These are phyloP conservation scores for Linum lewisii DNA, from an alignment of 345 rosid genomes.

Conservation along the genomic window DNA sequence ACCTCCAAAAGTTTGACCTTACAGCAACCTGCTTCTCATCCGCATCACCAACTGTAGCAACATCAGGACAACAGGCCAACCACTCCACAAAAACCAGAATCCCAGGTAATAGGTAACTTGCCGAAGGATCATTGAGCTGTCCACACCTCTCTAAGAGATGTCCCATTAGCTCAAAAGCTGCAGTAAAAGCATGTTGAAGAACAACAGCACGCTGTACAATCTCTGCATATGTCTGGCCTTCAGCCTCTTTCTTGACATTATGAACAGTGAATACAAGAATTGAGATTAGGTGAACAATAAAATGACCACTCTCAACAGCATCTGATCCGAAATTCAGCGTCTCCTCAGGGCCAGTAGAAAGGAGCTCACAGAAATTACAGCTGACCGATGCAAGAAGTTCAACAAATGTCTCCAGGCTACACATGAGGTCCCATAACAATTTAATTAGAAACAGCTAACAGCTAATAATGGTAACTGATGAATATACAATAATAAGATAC, in stretches of 20 bases:
- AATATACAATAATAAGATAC: constrained; percentile 23
- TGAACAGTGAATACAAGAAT: constrained; percentile 68
- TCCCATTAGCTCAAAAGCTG: constrained; percentile 73
- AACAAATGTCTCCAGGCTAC: constrained; percentile 82
- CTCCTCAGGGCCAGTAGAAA: constrained; percentile 55
- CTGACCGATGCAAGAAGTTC: constrained; percentile 62
- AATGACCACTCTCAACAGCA: constrained; percentile 50
- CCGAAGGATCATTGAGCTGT: constrained; percentile 57
- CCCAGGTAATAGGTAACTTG: constrained; percentile 74
- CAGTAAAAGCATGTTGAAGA: constrained; percentile 68
- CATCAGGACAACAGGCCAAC: constrained; percentile 83
- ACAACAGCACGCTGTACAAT: constrained; percentile 83
- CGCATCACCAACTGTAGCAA: constrained; percentile 48
- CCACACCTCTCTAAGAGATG: constrained; percentile 49
- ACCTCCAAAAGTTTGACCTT: constrained; percentile 63
- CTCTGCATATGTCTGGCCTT: constrained; percentile 82
- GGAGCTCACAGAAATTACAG: constrained; percentile 51
- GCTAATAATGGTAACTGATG: constrained; percentile 1
- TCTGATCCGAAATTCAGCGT: constrained; percentile 60
- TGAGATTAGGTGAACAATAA: constrained; percentile 62
- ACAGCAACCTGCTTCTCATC: constrained; percentile 60
- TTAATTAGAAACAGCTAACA: background rate
- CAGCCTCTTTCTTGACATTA: constrained; percentile 60
- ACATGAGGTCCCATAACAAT: constrained; percentile 10
- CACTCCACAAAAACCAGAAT: constrained; percentile 81